Evolutionary conservation across 345 rosid species (phyloP), one percentile per base, ranked within the genome.

Genomic region (Syzygium grande): DNA sequence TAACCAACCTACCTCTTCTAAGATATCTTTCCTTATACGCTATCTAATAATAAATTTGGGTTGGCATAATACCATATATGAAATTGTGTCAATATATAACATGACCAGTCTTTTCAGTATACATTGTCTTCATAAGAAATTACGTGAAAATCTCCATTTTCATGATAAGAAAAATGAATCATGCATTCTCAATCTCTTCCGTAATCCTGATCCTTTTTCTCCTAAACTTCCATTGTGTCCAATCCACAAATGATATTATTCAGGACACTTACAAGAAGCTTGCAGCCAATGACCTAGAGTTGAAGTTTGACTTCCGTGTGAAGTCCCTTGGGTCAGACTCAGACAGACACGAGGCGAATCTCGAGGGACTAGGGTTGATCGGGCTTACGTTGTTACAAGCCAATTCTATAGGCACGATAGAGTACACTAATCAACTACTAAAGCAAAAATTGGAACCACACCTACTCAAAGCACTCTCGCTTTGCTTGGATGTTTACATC

Each of bases 191-290:
- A 58, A 25, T 58, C n/a, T 56, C 61, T 58, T 4, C 63, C 0
- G 14, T 56, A 23, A 9, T 10, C 61, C 6, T 0, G 2, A 23
- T 58, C 63, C 63, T 23, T 0, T 10, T 58, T 1, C 63, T 56
- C 29, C 0, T 58, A 29, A 58, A 23, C 10, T 58, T 58, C 11
- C 22, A 56, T 23, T 22, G 14, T 4, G 6, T 56, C 0, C 22
- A 0, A 56, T 56, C 61, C 3, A 2, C 29, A 58, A 58, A 58
- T 0, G 29, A 58, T 58, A 25, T 58, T 14, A 14, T 58, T 25
- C 14, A 25, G 23, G 63, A 25, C 63, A 58, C 63, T 10, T 25
- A 29, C 63, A 58, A 58, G 13, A 10, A 58, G 63, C 10, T 58
- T 58, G 63, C 0, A 58, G 3, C 23, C 63, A 58, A 10, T 0